A percentile compares a stretch with the other conserved stretches of the same genome.
phyloP scores from a whole-genome alignment of 805 yeast genomes.

The Candida stauntonica region DNA sequence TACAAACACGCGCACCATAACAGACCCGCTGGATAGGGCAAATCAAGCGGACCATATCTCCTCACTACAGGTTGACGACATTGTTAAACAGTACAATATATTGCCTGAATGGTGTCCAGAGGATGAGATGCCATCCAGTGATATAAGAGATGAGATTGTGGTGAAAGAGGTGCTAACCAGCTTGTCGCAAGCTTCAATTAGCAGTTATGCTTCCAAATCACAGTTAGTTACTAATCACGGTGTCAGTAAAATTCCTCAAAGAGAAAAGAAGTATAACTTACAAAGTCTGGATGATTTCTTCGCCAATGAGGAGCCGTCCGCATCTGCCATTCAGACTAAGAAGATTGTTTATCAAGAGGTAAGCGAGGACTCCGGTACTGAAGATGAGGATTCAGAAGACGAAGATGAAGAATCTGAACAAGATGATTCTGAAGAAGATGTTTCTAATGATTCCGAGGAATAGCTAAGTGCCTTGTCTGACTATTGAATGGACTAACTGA shows the following conservation, averaged over 20 bases:
- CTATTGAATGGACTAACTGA: too few relatives aligned
- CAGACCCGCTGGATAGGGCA: constrained; percentile 17
- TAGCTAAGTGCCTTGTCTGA: too few relatives aligned
- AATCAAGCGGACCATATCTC: constrained; percentile 16
- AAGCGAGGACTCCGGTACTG: constrained; percentile 25
- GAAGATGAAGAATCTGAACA: constrained; percentile 14
- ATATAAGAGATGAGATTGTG: constrained; percentile 35
- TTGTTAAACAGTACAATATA: constrained; percentile 22
- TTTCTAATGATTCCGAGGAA: background rate
- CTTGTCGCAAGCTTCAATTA: constrained; percentile 10
- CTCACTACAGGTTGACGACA: constrained; percentile 22
- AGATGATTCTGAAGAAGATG: constrained; percentile 2
- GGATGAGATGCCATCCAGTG: constrained; percentile 28
- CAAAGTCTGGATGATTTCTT: constrained; percentile 89
- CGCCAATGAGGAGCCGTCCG: constrained; percentile 38
- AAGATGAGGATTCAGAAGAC: constrained; percentile 26
- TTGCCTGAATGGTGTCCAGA: constrained; percentile 45
- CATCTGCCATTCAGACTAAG: constrained; percentile 12
- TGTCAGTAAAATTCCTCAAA: constrained; percentile 7
- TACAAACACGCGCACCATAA: constrained; percentile 21
- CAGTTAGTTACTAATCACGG: constrained; percentile 1
- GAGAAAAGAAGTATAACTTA: constrained; percentile 40
- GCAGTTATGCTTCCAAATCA: background rate
- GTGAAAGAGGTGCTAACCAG: constrained; percentile 37
- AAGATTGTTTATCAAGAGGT: constrained; percentile 13